phyloP scores from a whole-genome alignment of 805 yeast species.

The Candida ipomoeae region DNA sequence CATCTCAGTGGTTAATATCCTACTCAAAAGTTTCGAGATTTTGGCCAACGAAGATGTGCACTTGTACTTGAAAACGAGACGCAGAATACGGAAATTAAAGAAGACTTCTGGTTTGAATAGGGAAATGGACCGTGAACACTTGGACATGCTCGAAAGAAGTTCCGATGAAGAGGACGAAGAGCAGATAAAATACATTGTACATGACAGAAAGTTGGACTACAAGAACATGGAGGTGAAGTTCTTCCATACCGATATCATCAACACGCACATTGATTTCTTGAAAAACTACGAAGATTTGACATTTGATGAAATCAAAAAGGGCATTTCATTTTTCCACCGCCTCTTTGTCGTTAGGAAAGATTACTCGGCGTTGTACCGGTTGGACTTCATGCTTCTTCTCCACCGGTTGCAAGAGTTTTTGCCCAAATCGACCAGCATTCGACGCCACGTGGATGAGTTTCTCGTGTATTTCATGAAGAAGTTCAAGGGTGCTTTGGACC shows the following conservation, averaged over 20 bases:
- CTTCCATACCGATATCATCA: conserved; percentile 56
- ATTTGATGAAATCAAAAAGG: conserved; percentile 55
- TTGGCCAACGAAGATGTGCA: conserved; percentile 55
- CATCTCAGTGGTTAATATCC: conserved; percentile 60
- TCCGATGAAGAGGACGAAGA: conserved; percentile 27
- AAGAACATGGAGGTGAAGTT: conserved; percentile 40
- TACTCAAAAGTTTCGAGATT: conserved; percentile 64
- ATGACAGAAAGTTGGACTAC: conserved; percentile 47
- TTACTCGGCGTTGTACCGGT: conserved; percentile 54
- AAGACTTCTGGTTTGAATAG: conserved; percentile 16
- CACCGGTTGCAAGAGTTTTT: conserved; percentile 46
- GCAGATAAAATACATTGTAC: conserved; percentile 32
- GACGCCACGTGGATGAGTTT: conserved; percentile 63
- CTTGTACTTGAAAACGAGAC: conserved; percentile 44
- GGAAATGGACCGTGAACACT: conserved; percentile 17
- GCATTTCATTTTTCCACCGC: conserved; percentile 67
- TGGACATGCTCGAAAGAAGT: conserved; percentile 17
- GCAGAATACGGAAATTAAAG: conserved; percentile 33
- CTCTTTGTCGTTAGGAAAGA: conserved; percentile 59
- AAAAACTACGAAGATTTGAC: conserved; percentile 58
- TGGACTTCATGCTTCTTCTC: conserved; percentile 70
- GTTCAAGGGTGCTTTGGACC: conserved; percentile 43
- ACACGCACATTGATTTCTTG: conserved; percentile 61
- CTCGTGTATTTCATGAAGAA: conserved; percentile 61
- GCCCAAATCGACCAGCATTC: conserved; percentile 40